Evolutionary conservation across 225 moss, liverwort and hornwort species (phyloP), one percentile per base, ranked within the genome.

Genomic region (Polytrichum formosum): DNA sequence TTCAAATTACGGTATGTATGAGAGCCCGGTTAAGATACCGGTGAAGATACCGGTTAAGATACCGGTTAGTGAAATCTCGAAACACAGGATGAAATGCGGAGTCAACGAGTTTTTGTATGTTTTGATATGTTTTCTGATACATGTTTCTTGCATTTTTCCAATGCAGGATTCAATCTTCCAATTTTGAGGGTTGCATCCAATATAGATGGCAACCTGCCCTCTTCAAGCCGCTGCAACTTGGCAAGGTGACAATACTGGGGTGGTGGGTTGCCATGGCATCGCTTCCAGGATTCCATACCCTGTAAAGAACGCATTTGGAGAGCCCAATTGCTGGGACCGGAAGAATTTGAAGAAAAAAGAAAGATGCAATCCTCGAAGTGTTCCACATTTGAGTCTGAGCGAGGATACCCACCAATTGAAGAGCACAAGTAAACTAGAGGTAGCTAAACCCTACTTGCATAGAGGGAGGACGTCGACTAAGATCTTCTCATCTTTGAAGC

Each of bases 161-260:
- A 13, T 37, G 37, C 37, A 37, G 37, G 13, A 37, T 37, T 10
- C 3, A 10, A 37, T 13, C 37, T 37, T 37, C 37, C 37, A 37
- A 37, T 37, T 37, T 13, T 37, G 37, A 37, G 13, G 0, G 37
- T 37, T 37, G 37, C 37, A 10, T 37, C 37, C 37, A 13, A 37
- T 37, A 58, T 17, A 65, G 3, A 80, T 86, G 86, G 83, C 83
- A 23, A 66, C 63, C 22, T 83, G 86, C 71, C 71, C 78, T 22
- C 68, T 80, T 25, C 78, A 80, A 54, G 20, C 72, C 28, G 68
- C 76, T 70, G 71, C 66, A 27, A 55, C 69, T 61, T 74, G 79
- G 76, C 79, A 66, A 69, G 62, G 67, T 27, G 70, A 84, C 54
- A 13, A 60, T 72, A 67, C 64, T 81, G 67, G 75, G 54, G 61